Evolutionary conservation across 73 alveolate species (phyloP), one percentile per base, ranked within the genome.

Genomic region (Uronychia setigera): DNA sequence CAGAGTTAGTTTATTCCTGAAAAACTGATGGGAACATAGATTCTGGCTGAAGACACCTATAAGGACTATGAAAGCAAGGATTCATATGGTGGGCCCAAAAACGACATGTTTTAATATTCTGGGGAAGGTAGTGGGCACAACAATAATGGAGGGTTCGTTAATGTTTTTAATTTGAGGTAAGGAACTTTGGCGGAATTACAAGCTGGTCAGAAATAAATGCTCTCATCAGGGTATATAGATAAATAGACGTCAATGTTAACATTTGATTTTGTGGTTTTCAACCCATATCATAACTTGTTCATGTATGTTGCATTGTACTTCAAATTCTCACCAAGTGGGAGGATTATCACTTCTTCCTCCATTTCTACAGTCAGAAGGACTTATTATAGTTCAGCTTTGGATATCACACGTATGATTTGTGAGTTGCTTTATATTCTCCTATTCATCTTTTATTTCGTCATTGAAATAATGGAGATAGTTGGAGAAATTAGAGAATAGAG

Each of bases 281-380:
- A 88, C 33, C 78, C 94, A 1, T 76, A 88, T 58, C 26, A 29
- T 1, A 84, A 82, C 60, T 57, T 76, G 67, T 79, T 88, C 35
- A 77, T 82, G 59, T 59, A 59, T 67, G 46, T 81, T 11, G 60
- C 34, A 58, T 75, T 82, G 33, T 58, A 28, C 0, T 59, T 78
- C 9, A 28, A 33, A 19, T 81, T 88, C 60, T 82, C 74, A 29
- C 87, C 94, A 30, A 67, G 78, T 28, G 94, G 94, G 26, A n/a
- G 59, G 35, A 30, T 88, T n/a, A 35, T 76, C 1, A 81, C 88
- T 31, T 0, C 35, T 57, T 27, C 80, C 0, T 1, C 26, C 0
- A 35, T 84, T 11, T 33, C 31, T 46, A 78, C 78, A 58, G 11
- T 88, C 35, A 82, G 80, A 30, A 33, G 94, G 29, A 77, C 32